Evolutionary conservation across 2,329 filamentous ascomycete genomes (phyloP).

Genomic region (Aspergillus ochraceoroseus): DNA sequence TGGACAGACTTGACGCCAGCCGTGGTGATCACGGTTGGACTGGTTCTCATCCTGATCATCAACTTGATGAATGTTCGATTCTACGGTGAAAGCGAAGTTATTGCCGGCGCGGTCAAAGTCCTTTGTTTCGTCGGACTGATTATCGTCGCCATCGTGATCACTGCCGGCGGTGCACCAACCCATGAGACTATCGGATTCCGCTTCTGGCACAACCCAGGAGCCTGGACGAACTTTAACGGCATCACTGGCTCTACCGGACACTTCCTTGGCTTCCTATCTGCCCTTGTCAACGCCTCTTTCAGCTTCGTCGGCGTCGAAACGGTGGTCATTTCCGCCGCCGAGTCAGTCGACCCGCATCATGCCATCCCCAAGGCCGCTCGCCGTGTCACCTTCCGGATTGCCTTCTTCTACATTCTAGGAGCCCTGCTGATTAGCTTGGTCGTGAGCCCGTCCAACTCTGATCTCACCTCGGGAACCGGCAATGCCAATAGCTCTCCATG

Average conservation of each 20-base stretch:
- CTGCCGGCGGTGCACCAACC: constrained; percentile 31
- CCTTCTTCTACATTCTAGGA: constrained; percentile 37
- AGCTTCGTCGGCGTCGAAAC: constrained; percentile 42
- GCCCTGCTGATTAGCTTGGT: constrained; percentile 31
- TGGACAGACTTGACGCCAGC: constrained; percentile 65
- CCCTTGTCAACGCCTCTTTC: constrained; percentile 41
- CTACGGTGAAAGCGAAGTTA: constrained; percentile 33
- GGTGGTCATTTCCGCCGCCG: constrained; percentile 40
- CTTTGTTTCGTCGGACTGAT: constrained; percentile 31
- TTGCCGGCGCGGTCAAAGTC: constrained; percentile 31
- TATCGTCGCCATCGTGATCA: constrained; percentile 32
- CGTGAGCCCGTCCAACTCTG: constrained; percentile 22
- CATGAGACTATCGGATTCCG: constrained; percentile 33
- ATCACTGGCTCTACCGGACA: constrained; percentile 33
- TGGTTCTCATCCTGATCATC: constrained; percentile 30
- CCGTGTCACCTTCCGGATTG: constrained; percentile 40
- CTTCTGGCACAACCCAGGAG: constrained; percentile 34
- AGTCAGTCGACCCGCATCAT: constrained; percentile 38
- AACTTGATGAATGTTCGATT: constrained; percentile 33
- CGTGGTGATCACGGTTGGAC: constrained; percentile 59
- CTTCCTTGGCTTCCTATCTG: constrained; percentile 37
- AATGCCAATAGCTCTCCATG: constrained; percentile 36
- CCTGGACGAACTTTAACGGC: constrained; percentile 32
- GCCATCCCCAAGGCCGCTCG: constrained; percentile 42
- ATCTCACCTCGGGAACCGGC: constrained; percentile 24